A percentile compares a stretch with the other conserved stretches of the same genome.
These are phyloP conservation scores for Psilocybe sp. DNA, from an alignment of 768 basidiomycete species.

Conservation along the genomic window DNA sequence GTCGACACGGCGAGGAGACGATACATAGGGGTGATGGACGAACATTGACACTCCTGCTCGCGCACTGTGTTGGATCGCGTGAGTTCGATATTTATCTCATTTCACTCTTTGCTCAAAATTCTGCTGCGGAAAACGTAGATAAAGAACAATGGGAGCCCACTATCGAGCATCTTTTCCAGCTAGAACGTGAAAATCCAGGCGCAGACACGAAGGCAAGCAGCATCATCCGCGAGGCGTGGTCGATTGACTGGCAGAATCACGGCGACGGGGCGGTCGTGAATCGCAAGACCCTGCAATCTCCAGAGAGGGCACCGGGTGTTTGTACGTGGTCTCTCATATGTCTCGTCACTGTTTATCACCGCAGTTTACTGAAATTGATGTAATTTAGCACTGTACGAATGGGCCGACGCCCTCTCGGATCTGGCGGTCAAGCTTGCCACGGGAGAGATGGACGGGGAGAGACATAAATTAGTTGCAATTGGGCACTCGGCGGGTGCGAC, in stretches of 20 bases:
- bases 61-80: constrained; percentile 49
- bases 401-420: constrained; percentile 30
- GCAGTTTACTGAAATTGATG: too few species aligned
- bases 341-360: neutral
- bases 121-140: constrained; percentile 28
- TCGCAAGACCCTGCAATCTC: constrained; percentile 23
- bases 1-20: neutral
- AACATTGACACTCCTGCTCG: constrained; percentile 44
- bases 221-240: constrained; percentile 43
- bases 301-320: constrained; percentile 25
- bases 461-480: constrained; percentile 34
- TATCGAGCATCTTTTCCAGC: constrained; percentile 34
- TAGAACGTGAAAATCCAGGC: constrained; percentile 13
- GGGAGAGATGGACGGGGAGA: constrained; percentile 15
- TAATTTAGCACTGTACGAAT: constrained; percentile 32
- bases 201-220: constrained; percentile 9
- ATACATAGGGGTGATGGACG: constrained; percentile 12
- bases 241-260: constrained; percentile 50
- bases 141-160: constrained; percentile 57
- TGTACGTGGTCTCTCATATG: constrained; percentile 24
- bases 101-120: neutral
- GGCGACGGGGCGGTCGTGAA: constrained; percentile 49
- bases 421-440: constrained; percentile 27
- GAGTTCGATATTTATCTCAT: constrained; percentile 15
- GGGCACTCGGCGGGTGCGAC: constrained; percentile 46